These are phyloP conservation scores for Isabelozyma pseudorhagii DNA, from an alignment of 805 yeast species.

Conservation along the genomic window DNA sequence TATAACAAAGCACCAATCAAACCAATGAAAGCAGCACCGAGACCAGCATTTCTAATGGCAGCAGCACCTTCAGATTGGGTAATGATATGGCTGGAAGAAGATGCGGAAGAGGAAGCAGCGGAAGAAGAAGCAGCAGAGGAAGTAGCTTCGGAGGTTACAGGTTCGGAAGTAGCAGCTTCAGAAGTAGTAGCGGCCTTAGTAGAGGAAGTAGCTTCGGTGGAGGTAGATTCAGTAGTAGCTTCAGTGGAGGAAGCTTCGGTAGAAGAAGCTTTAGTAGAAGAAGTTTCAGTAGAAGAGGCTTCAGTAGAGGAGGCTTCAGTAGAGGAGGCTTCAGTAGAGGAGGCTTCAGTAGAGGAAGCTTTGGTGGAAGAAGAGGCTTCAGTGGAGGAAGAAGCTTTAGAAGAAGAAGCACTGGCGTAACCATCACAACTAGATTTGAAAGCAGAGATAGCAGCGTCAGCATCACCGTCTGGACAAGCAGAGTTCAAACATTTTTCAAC, in stretches of 20 bases:
- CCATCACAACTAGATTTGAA: constrained; percentile 54
- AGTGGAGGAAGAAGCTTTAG: constrained; percentile 21
- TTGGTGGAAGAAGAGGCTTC: constrained; percentile 24
- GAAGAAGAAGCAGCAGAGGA: constrained; percentile 10
- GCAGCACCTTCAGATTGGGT: constrained; percentile 24
- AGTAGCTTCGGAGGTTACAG: constrained; percentile 5
- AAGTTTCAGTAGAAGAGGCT: constrained; percentile 9
- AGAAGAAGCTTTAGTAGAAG: constrained; percentile 11
- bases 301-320: constrained; percentile 15
- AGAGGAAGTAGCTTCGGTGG: constrained; percentile 12
- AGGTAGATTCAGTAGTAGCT: constrained; percentile 11
- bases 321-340: constrained; percentile 26
- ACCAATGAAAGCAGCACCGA: constrained; percentile 39
- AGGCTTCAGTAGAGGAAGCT: constrained; percentile 27
- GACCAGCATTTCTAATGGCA: constrained; percentile 22
- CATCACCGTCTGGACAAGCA: constrained; percentile 65
- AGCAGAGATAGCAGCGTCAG: constrained; percentile 55
- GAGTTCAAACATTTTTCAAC: constrained; percentile 61
- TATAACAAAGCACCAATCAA: constrained; percentile 35
- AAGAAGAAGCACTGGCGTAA: constrained; percentile 28
- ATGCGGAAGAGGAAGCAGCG: constrained; percentile 6
- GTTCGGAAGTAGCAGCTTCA: constrained; percentile 4
- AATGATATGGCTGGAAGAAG: constrained; percentile 11
- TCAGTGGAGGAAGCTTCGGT: constrained; percentile 10
- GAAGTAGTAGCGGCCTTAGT: constrained; percentile 1